phyloP scores from a whole-genome alignment of 208 protist species.

The Trichomonas gallinae region DNA sequence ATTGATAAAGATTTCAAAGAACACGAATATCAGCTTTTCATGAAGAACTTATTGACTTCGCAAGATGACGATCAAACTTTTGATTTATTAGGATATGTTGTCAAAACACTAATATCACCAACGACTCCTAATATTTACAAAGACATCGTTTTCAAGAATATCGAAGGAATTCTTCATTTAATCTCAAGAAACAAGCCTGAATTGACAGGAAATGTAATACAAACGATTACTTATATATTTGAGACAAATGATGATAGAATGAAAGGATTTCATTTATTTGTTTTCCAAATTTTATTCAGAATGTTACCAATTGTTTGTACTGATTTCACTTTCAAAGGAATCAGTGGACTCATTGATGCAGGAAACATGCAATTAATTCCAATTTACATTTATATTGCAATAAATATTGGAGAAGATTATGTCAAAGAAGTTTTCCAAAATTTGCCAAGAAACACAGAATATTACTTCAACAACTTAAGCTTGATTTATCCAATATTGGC shows the following conservation, averaged over 20 bases:
- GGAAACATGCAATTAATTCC: neutral
- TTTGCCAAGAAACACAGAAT: neutral
- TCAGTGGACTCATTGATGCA: neutral
- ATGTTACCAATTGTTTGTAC: neutral
- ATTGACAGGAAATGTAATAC: neutral
- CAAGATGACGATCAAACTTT: neutral
- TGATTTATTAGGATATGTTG: neutral
- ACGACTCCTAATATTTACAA: neutral
- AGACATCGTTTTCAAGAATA: neutral
- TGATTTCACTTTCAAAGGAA: neutral
- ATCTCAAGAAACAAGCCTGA: neutral
- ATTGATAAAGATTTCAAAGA: neutral
- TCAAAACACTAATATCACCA: neutral
- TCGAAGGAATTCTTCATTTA: neutral
- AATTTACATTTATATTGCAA: neutral
- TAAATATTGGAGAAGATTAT: neutral
- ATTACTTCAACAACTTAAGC: neutral
- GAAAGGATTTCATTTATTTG: neutral
- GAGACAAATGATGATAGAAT: neutral
- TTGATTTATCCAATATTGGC: neutral
- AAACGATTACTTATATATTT: neutral
- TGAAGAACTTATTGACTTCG: neutral
- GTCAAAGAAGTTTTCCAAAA: neutral
- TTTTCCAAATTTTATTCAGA: neutral
- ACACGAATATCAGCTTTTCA: neutral